Base-by-base conservation (phyloP, 495 filamentous ascomycete genomes). In the Annulohypoxylon bovei region DNA sequence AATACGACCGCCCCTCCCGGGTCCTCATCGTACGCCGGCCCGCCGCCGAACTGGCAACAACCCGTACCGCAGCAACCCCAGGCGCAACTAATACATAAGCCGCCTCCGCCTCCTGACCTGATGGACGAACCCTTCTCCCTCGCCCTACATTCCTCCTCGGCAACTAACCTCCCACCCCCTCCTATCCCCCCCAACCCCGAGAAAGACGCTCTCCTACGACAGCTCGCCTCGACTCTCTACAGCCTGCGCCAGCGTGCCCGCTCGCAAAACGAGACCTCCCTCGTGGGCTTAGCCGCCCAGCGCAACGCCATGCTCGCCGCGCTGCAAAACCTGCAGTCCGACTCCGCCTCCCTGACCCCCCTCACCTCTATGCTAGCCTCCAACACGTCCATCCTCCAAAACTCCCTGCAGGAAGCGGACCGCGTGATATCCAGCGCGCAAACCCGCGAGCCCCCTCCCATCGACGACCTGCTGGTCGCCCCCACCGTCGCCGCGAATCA, bases 101-200 rank as follows among this genome's bases (percentile, higher is more conserved):
- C 82, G 3, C 86, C 87, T 46, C 88, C 91, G 0, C 86, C 88
- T 0, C 85, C 85, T 0, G 90, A 97, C 73, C 85, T 97, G 52
- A 77, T 87, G 74, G 83, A 87, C 71, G 79, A 90, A 87, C 75
- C 91, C 85, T 68, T 93, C 81, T 63, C 88, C 82, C 61, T 93
- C 18, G 79, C 90, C 52, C 85, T 94, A 32, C 90, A 92, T 9
- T 78, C 88, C 8, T 79, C 87, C 47, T 76, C 80, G 4, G 20
- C 63, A 20, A 47, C 40, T 9, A 72, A 76, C 32, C 67, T 81
- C 37, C 78, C 85, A 6, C 88, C 92, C 0, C 95, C 95, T 0
- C 95, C 94, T 9, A 92, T 97, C 55, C 95, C 95, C 0, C 95
- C 93, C 1, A 99, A 99, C 77, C 95, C 95, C 6, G 93, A 99